These are phyloP conservation scores for Trametes gibbosa DNA, from an alignment of 768 basidiomycete species.

Conservation along the genomic window DNA sequence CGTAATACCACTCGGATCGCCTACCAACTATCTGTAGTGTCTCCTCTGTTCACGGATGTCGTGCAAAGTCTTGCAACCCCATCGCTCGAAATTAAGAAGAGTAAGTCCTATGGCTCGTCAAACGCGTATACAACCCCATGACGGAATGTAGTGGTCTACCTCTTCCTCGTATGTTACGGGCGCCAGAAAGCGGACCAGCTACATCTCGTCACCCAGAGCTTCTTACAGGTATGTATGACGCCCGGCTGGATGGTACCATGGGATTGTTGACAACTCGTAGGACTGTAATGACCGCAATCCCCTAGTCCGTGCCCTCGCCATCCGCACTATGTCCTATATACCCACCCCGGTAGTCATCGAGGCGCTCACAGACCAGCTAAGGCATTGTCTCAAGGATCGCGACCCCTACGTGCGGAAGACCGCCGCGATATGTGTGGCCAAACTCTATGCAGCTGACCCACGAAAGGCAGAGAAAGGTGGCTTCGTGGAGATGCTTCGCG, in stretches of 20 bases:
- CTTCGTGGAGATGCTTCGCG: conserved; percentile 87
- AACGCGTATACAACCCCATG: neutral
- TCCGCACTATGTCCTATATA: conserved; percentile 99
- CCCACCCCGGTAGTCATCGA: conserved; percentile 87
- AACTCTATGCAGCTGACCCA: conserved; percentile 87
- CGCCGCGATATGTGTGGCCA: conserved; percentile 95
- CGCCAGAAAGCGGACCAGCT: conserved; percentile 92
- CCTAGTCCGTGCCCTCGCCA: conserved; percentile 92
- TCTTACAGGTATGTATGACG: conserved; percentile 65
- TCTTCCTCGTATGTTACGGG: conserved; percentile 96
- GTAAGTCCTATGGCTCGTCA: conserved; percentile 44
- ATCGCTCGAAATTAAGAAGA: conserved; percentile 97
- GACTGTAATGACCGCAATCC: conserved; percentile 97
- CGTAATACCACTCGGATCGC: conserved; percentile 10
- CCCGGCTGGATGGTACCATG: conserved; percentile 2
- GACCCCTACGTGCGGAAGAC: conserved; percentile 99
- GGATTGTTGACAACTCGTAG: conserved; percentile 41
- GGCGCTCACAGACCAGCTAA: conserved; percentile 82
- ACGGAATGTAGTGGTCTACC: conserved; percentile 79
- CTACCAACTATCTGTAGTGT: conserved; percentile 17
- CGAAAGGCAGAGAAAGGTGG: conserved; percentile 84
- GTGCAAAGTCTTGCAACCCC: conserved; percentile 94
- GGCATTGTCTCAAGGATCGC: conserved; percentile 88
- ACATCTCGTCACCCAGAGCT: conserved; percentile 85
- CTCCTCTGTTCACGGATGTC: conserved; percentile 9